Conservation (phyloP, 345 rosid genomes). For the Melastoma malabathricum region DNA sequence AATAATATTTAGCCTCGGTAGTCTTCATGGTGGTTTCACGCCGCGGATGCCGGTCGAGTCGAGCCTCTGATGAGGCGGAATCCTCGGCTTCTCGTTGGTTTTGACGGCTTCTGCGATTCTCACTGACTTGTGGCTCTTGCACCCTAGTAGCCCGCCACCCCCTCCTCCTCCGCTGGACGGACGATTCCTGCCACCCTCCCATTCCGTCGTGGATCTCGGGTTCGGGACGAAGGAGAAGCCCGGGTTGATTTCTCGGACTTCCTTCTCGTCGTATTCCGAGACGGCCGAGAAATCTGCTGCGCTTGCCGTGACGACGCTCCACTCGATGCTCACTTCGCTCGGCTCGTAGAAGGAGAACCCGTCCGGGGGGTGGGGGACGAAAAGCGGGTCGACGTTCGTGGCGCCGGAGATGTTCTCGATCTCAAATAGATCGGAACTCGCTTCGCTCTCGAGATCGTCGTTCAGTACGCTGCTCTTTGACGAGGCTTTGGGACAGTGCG, state of each 20-base stretch:
- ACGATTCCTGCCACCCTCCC: constrained; percentile 6
- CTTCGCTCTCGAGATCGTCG: constrained; percentile 44
- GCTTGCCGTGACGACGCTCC: constrained; percentile 58
- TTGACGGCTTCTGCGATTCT: constrained; percentile 28
- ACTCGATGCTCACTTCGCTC: constrained; percentile 44
- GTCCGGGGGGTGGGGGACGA: constrained; percentile 22
- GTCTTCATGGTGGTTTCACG: too few relatives aligned
- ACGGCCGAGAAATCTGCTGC: constrained; percentile 36
- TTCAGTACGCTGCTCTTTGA: constrained; percentile 10
- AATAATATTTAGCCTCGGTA: too few relatives aligned
- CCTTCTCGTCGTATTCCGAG: constrained; percentile 23
- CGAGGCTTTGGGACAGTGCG: constrained; percentile 11
- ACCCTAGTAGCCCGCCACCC: constrained; percentile 25
- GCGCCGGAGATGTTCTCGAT: constrained; percentile 37
- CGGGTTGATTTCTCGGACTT: not conserved
- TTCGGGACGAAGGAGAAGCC: not conserved
- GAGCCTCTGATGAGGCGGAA: constrained; percentile 13
- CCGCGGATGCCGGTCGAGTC: constrained; percentile 1
- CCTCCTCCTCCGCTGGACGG: constrained; percentile 4
- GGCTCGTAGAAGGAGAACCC: constrained; percentile 34
- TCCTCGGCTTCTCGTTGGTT: constrained; percentile 17
- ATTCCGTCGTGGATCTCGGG: constrained; percentile 3
- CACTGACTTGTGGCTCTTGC: constrained; percentile 39
- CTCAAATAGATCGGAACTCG: constrained; percentile 63
- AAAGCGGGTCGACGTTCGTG: constrained; percentile 14